Conservation (phyloP, 148 eudicot species). For the Nyssa sinensis region DNA sequence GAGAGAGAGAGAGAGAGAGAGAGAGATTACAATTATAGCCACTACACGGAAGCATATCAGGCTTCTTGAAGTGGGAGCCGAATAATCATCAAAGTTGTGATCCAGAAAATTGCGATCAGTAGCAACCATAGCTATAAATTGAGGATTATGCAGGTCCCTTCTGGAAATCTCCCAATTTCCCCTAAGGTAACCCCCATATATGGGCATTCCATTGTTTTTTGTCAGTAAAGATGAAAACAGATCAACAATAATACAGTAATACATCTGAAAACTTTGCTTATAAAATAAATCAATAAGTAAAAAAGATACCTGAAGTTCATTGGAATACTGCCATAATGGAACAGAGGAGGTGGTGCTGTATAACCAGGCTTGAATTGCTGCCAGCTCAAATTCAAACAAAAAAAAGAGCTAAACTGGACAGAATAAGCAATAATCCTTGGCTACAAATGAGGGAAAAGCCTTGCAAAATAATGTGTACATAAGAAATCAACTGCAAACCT, state of each 20-base stretch:
- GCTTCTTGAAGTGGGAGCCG: conserved; percentile 39
- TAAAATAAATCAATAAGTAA: neutral
- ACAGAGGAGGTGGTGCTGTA: neutral
- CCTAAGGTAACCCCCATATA: conserved; percentile 33
- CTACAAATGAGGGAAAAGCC: no score
- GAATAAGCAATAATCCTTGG: no score
- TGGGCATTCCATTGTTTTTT: neutral
- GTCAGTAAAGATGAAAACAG: neutral
- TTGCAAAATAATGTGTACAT: neutral
- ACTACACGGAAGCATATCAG: conserved; percentile 60
- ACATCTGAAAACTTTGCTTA: neutral
- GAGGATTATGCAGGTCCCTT: conserved; percentile 36
- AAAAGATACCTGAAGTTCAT: neutral
- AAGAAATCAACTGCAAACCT: conserved; percentile 40
- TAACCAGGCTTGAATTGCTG: neutral
- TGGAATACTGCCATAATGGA: neutral
- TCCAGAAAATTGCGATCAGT: conserved; percentile 36
- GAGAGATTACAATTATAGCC: conserved; percentile 47
- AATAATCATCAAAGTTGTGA: conserved; percentile 46
- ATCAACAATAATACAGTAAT: neutral
- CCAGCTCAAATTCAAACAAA: no score
- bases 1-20: neutral
- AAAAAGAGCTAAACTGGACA: no score
- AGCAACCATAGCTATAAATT: conserved; percentile 31
- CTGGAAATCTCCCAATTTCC: conserved; percentile 63